Base-by-base conservation (phyloP, 257 asterid species). In the Osmanthus fragrans region DNA sequence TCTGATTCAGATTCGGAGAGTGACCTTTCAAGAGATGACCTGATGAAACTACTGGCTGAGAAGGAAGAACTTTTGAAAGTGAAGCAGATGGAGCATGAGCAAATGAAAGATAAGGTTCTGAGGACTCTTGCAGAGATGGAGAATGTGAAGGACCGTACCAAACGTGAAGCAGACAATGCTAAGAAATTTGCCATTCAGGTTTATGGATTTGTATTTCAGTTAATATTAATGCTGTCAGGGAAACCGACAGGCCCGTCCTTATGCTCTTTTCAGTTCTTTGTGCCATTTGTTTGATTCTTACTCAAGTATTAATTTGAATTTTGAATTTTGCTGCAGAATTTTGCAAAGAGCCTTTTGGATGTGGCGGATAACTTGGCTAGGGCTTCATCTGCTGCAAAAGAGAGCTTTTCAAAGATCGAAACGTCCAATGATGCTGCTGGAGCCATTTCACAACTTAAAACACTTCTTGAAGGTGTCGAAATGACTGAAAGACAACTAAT, bases 401-500 rank as follows among this genome's bases (percentile, higher is more conserved):
- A 85, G 73, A 91, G 97, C 82, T 93, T 85, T 66, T 83, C 90
- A 3, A 92, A 93, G 74, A 83, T 93, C 45, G 97, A 96, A 79
- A 74, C 85, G 51, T 82, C 96, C 73, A 78, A 83, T 73, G 96
- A 91, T 78, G 82, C 88, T 40, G 82, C 85, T 72, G 98, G 95
- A 79, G 90, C 97, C 77, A 91, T 87, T 75, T 90, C 88, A 54
- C 98, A 92, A 75, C 90, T 96, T 72, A 96, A 84, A 82, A 86
- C 90, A 49, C 98, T 96, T 73, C 90, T 96, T 18, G 94, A 90
- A 84, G 99, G 99, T 82, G 98, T 96, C 77, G 99, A 94, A 80
- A 93, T 96, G 98, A 96, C 99, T 63, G 99, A 96, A 47, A 93
- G 93, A 75, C 99, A 96, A 85, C 91, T 96, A 32, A 64, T 82